Conservation (phyloP, 805 yeast genomes). For the Nakazawaea anatomiae region DNA sequence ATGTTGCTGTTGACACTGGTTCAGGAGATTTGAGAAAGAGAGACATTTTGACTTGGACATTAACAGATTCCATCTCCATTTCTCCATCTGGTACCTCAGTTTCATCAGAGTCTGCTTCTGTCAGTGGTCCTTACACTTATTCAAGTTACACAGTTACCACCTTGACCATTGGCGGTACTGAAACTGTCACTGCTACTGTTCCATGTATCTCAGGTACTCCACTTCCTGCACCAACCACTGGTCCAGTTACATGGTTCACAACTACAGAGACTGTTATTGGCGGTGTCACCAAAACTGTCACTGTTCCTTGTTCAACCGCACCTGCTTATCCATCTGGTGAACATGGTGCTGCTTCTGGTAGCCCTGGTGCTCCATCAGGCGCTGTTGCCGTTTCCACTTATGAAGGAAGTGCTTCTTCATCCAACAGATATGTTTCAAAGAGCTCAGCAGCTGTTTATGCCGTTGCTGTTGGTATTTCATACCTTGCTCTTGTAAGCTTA, state of each 20-base stretch:
- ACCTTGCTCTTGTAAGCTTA: conserved; percentile 5
- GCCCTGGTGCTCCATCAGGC: not conserved
- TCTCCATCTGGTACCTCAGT: conserved; percentile 1
- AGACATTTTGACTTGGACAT: conserved; percentile 11
- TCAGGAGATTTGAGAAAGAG: conserved; percentile 8
- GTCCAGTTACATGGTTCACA: conserved; percentile 10
- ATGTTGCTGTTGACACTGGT: conserved; percentile 9
- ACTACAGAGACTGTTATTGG: conserved; percentile 2
- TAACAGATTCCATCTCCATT: conserved; percentile 7
- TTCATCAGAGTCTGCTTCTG: conserved; percentile 1
- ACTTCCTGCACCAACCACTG: conserved; percentile 5
- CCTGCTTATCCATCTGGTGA: not conserved
- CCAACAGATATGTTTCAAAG: not conserved
- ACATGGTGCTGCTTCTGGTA: not conserved
- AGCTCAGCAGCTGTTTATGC: conserved; percentile 1
- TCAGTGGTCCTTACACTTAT: conserved; percentile 5
- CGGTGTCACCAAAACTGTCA: not conserved
- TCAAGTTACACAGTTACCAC: conserved; percentile 11
- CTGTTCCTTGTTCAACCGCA: not conserved
- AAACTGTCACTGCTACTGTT: conserved; percentile 9
- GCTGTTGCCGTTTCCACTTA: conserved; percentile 6
- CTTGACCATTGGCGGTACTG: conserved; percentile 3
- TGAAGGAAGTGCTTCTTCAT: conserved; percentile 8
- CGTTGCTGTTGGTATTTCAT: not conserved
- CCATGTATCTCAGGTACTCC: conserved; percentile 9